A percentile compares a stretch with the other conserved stretches of the same genome.
These are phyloP conservation scores for Penicillium pancosmium DNA, from an alignment of 495 filamentous ascomycete species.

Conservation along the genomic window DNA sequence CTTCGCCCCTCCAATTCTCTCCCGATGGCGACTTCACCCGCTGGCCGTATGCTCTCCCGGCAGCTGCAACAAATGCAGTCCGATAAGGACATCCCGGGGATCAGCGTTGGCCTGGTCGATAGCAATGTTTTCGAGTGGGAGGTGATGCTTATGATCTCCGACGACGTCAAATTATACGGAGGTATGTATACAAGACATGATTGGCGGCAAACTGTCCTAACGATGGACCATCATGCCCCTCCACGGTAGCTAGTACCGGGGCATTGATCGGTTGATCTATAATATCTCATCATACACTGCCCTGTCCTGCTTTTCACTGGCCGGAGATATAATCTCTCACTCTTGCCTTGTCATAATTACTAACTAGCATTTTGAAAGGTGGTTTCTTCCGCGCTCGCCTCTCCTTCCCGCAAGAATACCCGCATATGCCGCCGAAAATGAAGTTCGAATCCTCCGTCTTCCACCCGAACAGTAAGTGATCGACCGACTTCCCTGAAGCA, in stretches of 20 bases:
- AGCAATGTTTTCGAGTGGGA: constrained; percentile 99
- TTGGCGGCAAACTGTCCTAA: neutral
- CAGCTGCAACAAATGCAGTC: constrained; percentile 95
- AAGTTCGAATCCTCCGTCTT: constrained; percentile 89
- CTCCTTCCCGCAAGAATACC: constrained; percentile 80
- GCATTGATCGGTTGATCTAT: too few relatives aligned
- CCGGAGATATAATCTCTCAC: neutral
- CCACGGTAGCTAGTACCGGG: too few relatives aligned
- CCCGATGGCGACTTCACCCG: constrained; percentile 55
- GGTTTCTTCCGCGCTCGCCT: constrained; percentile 87
- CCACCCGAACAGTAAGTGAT: constrained; percentile 79
- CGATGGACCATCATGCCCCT: too few relatives aligned
- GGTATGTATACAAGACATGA: constrained; percentile 53
- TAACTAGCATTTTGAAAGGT: constrained; percentile 49
- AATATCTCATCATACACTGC: too few relatives aligned
- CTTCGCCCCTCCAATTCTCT: neutral
- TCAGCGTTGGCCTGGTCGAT: constrained; percentile 85
- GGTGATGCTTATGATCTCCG: constrained; percentile 97
- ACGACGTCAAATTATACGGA: constrained; percentile 95
- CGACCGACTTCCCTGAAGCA: neutral
- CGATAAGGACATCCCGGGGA: constrained; percentile 88
- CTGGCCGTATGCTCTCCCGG: constrained; percentile 75
- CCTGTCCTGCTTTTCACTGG: neutral
- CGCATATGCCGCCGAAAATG: constrained; percentile 86
- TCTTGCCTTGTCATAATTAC: neutral